These are phyloP conservation scores for Pyrrhoderma noxium DNA, from an alignment of 1,284 basidiomycete genomes.

Conservation along the genomic window DNA sequence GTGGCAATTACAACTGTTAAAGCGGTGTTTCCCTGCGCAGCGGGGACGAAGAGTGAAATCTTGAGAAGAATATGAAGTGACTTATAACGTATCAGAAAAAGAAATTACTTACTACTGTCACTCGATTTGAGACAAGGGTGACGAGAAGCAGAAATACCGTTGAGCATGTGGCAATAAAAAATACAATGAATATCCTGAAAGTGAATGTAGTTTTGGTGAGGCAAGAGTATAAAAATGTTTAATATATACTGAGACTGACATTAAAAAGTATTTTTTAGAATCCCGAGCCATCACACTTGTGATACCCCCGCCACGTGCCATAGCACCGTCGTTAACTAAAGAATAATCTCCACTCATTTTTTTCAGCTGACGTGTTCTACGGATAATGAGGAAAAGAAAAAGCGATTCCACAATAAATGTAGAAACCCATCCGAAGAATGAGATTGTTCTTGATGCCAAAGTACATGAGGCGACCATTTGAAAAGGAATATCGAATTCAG, in stretches of 20 bases:
- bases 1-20: conserved; percentile 1
- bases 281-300: conserved; percentile 5
- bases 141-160: neutral
- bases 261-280: conserved; percentile 10
- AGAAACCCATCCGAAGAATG: conserved; percentile 4
- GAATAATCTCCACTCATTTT: neutral
- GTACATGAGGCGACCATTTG: neutral
- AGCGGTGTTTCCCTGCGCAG: neutral
- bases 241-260: no score
- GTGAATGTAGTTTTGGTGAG: neutral
- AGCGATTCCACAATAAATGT: neutral
- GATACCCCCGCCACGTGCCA: neutral
- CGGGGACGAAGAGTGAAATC: neutral
- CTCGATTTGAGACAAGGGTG: neutral
- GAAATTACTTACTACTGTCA: neutral
- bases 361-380: neutral
- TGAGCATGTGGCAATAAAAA: conserved; percentile 3
- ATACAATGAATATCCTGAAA: conserved; percentile 4
- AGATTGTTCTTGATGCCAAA: neutral
- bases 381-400: conserved; percentile 1
- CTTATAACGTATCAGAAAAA: neutral
- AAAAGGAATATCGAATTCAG: neutral
- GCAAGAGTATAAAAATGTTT: no score
- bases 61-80: neutral
- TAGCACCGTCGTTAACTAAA: neutral